Evolutionary conservation across 345 rosid genomes (phyloP), one percentile per base, ranked within the genome.

Genomic region (Dimocarpus longan): DNA sequence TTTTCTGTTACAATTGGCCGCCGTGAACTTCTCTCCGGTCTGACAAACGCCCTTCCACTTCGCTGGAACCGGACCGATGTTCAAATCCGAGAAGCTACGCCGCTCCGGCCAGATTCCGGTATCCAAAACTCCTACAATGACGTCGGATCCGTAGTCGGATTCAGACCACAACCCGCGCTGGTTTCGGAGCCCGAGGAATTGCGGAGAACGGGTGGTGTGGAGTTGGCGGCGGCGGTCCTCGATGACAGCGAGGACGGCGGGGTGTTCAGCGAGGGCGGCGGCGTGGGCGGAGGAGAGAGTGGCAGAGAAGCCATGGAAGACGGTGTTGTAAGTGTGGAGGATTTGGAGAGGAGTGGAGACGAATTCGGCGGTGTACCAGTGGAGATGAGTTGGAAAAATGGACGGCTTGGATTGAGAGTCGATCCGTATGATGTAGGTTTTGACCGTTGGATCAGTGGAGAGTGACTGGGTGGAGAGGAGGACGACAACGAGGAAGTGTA

Each of bases 241-340:
- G 37, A 92, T 76, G 37, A 89, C 87, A 4, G 93, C 84, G 78
- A 95, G 95, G 22, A 95, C 88, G 0, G 95, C 76, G 3, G 97
- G 97, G 80, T 90, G 93, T 5, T 77, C 79, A 40, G 85, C 75
- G 69, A 95, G 88, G 50, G 78, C 70, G 43, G 82, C 82, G 39
- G 90, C 90, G n/a, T 85, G 81, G 21, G 84, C 69, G 0, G 89
- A 82, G 15, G 90, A 82, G 1, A 94, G 75, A 10, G 81, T 60
- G 54, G 98, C 98, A 54, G 97, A 95, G 89, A 95, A 94, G 75
- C 97, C 97, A 56, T 94, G 95, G 91, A 95, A 95, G 81, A 95
- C 97, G 44, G 94, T 90, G 89, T 93, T 94, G 83, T 94, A 95
- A 1, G 85, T 79, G 73, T 95, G 99, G 72, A 91, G 90, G 81